Conservation (phyloP, 2,329 filamentous ascomycete genomes). For the Nemania bipapillata region DNA sequence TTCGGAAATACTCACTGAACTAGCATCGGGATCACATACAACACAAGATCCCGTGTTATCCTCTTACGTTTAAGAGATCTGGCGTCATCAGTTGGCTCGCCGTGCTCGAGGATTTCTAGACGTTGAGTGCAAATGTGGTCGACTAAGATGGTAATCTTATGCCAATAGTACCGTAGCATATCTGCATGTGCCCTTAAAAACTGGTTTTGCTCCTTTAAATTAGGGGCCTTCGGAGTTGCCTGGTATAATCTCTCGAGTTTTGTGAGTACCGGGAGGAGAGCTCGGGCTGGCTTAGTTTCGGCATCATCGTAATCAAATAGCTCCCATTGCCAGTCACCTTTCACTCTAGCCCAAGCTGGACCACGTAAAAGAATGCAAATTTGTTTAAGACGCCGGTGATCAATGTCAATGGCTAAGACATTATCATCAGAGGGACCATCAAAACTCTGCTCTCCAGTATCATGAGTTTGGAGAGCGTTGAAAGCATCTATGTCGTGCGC, state of each 20-base stretch:
- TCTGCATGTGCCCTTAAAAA: conserved; percentile 44
- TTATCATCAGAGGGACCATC: conserved; percentile 40
- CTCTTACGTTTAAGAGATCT: conserved; percentile 34
- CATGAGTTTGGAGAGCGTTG: conserved; percentile 25
- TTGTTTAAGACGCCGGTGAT: conserved; percentile 31
- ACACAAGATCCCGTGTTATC: conserved; percentile 42
- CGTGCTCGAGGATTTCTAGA: conserved; percentile 22
- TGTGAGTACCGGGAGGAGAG: conserved; percentile 38
- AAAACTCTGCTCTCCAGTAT: conserved; percentile 36
- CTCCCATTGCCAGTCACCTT: conserved; percentile 38
- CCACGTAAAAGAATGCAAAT: conserved; percentile 40
- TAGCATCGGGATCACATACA: conserved; percentile 45
- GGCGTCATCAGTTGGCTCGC: conserved; percentile 23
- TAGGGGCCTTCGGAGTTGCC: conserved; percentile 38
- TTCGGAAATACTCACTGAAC: conserved; percentile 34
- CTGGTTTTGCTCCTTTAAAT: conserved; percentile 43
- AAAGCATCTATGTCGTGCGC: conserved; percentile 43
- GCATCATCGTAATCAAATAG: conserved; percentile 33
- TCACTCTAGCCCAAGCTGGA: conserved; percentile 41
- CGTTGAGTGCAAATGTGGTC: conserved; percentile 40
- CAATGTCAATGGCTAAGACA: conserved; percentile 39
- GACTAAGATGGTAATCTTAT: conserved; percentile 40
- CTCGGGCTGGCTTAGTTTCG: conserved; percentile 37
- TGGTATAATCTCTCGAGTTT: conserved; percentile 45
- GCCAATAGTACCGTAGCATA: conserved; percentile 45